Base-by-base conservation (phyloP, 495 filamentous ascomycete genomes). In the Lasiosphaeris hirsuta region DNA sequence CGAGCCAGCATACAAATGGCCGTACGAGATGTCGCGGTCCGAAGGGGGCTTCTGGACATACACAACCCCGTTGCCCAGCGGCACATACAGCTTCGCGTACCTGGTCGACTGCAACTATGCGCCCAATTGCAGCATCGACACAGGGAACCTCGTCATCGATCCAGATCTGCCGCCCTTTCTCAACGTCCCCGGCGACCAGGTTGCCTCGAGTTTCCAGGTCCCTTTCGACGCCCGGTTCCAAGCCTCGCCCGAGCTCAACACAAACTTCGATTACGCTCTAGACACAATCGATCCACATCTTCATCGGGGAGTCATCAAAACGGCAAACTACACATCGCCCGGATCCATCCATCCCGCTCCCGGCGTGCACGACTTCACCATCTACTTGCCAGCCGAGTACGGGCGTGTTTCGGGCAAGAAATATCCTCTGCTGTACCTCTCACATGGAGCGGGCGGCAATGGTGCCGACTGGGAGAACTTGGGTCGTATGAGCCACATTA, bases 151-250 rank as follows among this genome's bases (percentile, higher is more conserved):
- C 13, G 68, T 70, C 48, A 60, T 63, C 56, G 68, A 70, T 46
- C 68, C 68, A 2, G 68, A 70, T 23, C 43, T 66, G 30, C 65
- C 59, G 10, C 68, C 68, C 13, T 70, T 70, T 39, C 42, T 60
- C 38, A 70, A 70, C 34, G 68, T 70, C 10, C 45, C 44, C 3
- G 68, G 68, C 2, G 68, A 70, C 34, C 65, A 68, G 33, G 63
- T 70, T 8, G 52, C 65, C 15, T 70, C 68, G n/a, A 70, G 58
- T 58, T 70, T 70, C 63, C 68, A 70, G 36, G 68, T 70, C n/a
- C 68, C 68, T 38, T 70, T 61, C 43, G 58, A 69, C 42, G 52
- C 38, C 9, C 33, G 39, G n/a, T 70, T 70, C 59, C 68, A 70
- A 19, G 48, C 53, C 13, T 64, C 65, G 3, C 51, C 67, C 18